Evolutionary conservation across 2,329 filamentous ascomycete genomes (phyloP), one percentile per base, ranked within the genome.

Genomic region (Curvularia hawaiiensis): DNA sequence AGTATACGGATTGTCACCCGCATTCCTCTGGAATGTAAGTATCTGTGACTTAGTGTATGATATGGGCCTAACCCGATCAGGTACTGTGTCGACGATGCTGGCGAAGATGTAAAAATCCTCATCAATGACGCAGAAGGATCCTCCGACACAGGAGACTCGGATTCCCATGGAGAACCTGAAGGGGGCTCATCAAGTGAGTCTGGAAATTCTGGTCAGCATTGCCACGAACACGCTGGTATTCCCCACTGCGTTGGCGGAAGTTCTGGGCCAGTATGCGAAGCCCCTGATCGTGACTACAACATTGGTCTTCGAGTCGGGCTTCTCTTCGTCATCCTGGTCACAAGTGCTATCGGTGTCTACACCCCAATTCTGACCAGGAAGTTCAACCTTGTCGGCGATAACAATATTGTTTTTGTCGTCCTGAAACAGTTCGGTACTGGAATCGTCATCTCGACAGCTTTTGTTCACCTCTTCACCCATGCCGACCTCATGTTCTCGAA

Each of bases 221-320:
- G 88, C 64, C 90, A 92, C 69, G 90, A 89, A 74, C 89, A 92
- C 65, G 88, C 88, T 10, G 89, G 89, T 38, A 86, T 92, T 22
- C 87, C 91, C 60, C 85, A 90, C 65, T 90, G 88, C 62, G 81
- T 84, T 12, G 81, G 82, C 8, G 79, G 71, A 16, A 14, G 77
- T 76, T 50, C 50, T n/a, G 80, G 80, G 55, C 70, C 69, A 24
- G 66, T 66, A 24, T 90, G 87, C 68, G 78, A 79, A 1, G 77
- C 76, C 11, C 74, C 69, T 10, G 73, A 79, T 35, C 77, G 89
- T 50, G 78, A 85, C 31, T 92, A 92, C 77, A 85, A 92, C 65
- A 79, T 91, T 20, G 80, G 81, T 1, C 80, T 92, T 3, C 84
- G 90, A 9, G 81, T 92, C 50, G 90, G 90, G 1, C 83, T 91